A percentile compares a stretch with the other conserved stretches of the same genome.
Evolutionary conservation across 257 asterid species (phyloP).

Genomic region (Leptodermis oblonga): DNA sequence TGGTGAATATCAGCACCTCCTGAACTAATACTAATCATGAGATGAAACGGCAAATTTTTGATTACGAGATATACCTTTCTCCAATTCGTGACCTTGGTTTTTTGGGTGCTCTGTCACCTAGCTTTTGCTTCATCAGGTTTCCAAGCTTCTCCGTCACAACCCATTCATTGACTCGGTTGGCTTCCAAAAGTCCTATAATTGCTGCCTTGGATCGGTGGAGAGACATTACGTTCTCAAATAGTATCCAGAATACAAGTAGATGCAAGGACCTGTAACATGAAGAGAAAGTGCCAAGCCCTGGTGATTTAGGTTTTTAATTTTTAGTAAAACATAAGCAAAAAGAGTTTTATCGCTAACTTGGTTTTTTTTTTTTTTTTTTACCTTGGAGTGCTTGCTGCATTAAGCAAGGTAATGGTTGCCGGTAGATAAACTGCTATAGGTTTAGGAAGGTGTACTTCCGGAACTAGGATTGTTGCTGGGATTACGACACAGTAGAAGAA

Average conservation of each 20-base stretch:
- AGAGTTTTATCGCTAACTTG: background rate
- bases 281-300: slow-evolving; percentile 11
- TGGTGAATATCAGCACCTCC: background rate
- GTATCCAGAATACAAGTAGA: slow-evolving; percentile 74
- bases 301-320: background rate
- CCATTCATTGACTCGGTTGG: slow-evolving; percentile 79
- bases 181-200: slow-evolving; percentile 77
- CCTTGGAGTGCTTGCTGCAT: slow-evolving; percentile 78
- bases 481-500: slow-evolving; percentile 82
- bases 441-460: slow-evolving; percentile 73
- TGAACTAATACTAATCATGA: background rate
- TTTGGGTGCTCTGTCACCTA: slow-evolving; percentile 34
- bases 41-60: background rate
- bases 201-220: slow-evolving; percentile 90
- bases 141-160: slow-evolving; percentile 91
- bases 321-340: background rate
- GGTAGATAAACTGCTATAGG: slow-evolving; percentile 87
- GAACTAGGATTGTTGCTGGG: slow-evolving; percentile 76
- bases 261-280: slow-evolving; percentile 54
- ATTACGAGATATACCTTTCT: slow-evolving; percentile 45
- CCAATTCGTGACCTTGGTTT: slow-evolving; percentile 46
- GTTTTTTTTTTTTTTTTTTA: slow-evolving; percentile 16
- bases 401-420: slow-evolving; percentile 72
- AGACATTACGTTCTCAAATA: slow-evolving; percentile 86
- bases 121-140: slow-evolving; percentile 51